Percentiles rank a stretch among this genome's conserved stretches.
These are phyloP conservation scores for Beauveria sp. DNA, from an alignment of 2,329 filamentous ascomycete genomes.

Conservation along the genomic window DNA sequence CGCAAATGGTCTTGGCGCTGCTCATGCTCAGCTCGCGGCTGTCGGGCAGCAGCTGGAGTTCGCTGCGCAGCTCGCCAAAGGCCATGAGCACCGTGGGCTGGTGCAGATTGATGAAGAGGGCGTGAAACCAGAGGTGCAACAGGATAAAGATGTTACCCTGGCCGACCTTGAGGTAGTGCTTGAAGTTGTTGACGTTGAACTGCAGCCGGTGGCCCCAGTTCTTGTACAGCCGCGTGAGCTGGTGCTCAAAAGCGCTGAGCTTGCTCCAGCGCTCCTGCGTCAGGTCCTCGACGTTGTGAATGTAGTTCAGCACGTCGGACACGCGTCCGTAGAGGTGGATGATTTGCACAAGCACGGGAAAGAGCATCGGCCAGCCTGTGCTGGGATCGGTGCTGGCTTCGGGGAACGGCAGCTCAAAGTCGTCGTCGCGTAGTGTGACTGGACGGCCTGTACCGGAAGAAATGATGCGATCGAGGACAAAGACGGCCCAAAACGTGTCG, in stretches of 20 bases:
- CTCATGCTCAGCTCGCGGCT: conserved; percentile 79
- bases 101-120: conserved; percentile 75
- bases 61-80: conserved; percentile 51
- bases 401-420: conserved; percentile 72
- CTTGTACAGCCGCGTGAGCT: conserved; percentile 66
- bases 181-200: conserved; percentile 82
- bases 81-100: conserved; percentile 76
- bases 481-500: conserved; percentile 86
- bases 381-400: conserved; percentile 41
- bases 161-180: conserved; percentile 70
- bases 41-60: conserved; percentile 68
- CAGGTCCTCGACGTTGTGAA: conserved; percentile 65
- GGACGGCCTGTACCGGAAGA: conserved; percentile 80
- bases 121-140: conserved; percentile 84
- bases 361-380: conserved; percentile 67
- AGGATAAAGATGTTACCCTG: conserved; percentile 84
- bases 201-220: conserved; percentile 66
- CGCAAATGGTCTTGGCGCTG: conserved; percentile 84
- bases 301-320: conserved; percentile 77
- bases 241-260: conserved; percentile 70
- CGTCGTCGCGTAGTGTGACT: conserved; percentile 75
- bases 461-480: conserved; percentile 79
- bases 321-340: conserved; percentile 81
- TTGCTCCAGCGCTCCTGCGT: conserved; percentile 66
- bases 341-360: conserved; percentile 73